Conservation (phyloP, 257 asterid species). For the Galeopsis tetrahit region DNA sequence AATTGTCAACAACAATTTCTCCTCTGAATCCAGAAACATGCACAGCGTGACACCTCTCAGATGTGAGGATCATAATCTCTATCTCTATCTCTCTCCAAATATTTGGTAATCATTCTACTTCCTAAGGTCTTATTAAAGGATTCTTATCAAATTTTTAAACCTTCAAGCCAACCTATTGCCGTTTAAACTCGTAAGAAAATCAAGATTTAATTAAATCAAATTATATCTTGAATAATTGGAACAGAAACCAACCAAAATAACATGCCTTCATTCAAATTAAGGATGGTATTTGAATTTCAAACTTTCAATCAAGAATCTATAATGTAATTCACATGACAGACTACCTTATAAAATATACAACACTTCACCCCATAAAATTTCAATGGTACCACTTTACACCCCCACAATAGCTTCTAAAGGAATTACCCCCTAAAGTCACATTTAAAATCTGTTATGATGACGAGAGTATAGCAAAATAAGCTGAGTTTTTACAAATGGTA, state of each 20-base stretch:
- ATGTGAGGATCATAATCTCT: background rate
- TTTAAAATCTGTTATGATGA: background rate
- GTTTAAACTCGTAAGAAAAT: background rate
- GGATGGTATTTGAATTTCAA: conserved; percentile 1
- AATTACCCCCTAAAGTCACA: background rate
- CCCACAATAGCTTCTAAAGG: background rate
- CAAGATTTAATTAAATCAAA: background rate
- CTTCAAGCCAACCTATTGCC: background rate
- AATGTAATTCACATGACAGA: background rate
- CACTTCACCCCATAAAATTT: background rate
- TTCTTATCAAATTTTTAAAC: background rate
- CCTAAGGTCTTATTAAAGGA: background rate
- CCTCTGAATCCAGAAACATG: background rate
- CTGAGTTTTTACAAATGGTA: background rate
- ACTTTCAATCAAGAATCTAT: background rate
- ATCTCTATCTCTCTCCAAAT: conserved; percentile 9
- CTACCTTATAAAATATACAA: background rate
- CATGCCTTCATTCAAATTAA: background rate
- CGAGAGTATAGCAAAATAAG: background rate
- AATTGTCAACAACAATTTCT: background rate
- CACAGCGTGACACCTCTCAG: background rate
- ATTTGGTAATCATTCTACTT: background rate
- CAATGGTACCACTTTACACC: background rate
- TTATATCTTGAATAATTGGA: background rate
- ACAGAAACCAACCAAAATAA: background rate